Evolutionary conservation across 345 rosid genomes (phyloP), one percentile per base, ranked within the genome.

Genomic region (Noccaea bulbosa): DNA sequence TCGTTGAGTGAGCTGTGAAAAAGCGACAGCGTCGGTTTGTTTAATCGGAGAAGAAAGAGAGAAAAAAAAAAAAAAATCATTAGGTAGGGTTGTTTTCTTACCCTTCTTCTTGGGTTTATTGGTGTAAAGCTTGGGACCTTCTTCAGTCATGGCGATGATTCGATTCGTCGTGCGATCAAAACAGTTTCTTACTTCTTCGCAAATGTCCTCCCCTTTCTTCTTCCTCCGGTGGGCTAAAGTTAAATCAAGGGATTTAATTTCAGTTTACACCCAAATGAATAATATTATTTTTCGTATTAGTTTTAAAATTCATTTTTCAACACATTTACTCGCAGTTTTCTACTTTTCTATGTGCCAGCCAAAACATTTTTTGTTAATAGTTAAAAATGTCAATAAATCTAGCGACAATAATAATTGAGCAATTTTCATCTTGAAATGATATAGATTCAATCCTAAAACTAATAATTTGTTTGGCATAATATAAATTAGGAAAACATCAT

Each of bases 51-150:
- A 33, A 61, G 4, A 20, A 43, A 8, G 27, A 3, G 32, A 8
- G 27, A 3, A 33, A 34, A 9, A 3, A 33, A 34, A 9, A 22
- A 58, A 34, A 40, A 56, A 32, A 22, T 17, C 8, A 11, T 17
- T 32, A 9, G 32, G 27, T 12, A 44, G 34, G 4, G 20, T 41
- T 52, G 52, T 1, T 8, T 16, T 47, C 3, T 47, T 59, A 74
- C 78, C 73, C 53, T 89, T 82, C 78, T 86, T 90, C 78, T 82
- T 90, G 54, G 93, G 93, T 75, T 86, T 90, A 75, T 86, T 78
- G 63, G 80, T 57, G 86, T 59, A 87, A 65, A 90, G 96, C 90
- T 83, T 87, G 11, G 88, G 93, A 74, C 74, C 81, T 76, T 86
- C 83, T 58, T 82, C 87, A 78, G 78, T 76, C 87, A 81, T 81